Conservation (phyloP, 2,329 filamentous ascomycete species). For the Parascedosporium putredinis region DNA sequence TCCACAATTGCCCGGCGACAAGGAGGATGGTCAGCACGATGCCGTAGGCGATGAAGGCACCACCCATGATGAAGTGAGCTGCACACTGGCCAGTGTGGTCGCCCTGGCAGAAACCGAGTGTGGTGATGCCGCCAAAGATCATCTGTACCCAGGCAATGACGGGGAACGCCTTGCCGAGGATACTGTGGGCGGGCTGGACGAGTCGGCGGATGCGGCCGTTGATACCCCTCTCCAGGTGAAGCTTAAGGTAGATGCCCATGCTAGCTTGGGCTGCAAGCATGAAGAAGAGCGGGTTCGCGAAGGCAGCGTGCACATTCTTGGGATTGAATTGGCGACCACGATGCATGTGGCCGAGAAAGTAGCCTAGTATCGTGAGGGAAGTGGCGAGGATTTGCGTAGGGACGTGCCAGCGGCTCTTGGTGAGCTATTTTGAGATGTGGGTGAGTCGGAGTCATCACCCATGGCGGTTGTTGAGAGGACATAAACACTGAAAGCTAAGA, state of each 20-base stretch:
- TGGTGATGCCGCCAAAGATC: constrained; percentile 88
- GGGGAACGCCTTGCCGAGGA: constrained; percentile 81
- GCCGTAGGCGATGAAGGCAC: constrained; percentile 90
- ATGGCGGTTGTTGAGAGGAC: too few relatives aligned
- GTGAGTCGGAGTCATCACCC: too few relatives aligned
- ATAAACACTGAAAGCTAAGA: too few relatives aligned
- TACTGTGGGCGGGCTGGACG: constrained; percentile 63
- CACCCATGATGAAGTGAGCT: constrained; percentile 98
- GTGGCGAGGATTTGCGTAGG: constrained; percentile 71
- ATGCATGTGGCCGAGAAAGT: constrained; percentile 85
- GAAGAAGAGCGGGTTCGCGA: constrained; percentile 72
- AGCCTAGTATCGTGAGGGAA: constrained; percentile 67
- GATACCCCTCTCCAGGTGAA: constrained; percentile 79
- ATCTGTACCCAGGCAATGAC: constrained; percentile 86
- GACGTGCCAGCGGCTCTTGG: constrained; percentile 88
- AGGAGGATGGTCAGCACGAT: constrained; percentile 78
- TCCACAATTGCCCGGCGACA: constrained; percentile 79
- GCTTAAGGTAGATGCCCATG: constrained; percentile 75
- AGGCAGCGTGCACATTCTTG: constrained; percentile 67
- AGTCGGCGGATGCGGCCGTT: constrained; percentile 65
- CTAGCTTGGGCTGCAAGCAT: constrained; percentile 67
- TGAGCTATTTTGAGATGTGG: constrained; percentile 47
- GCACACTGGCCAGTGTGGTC: constrained; percentile 88
- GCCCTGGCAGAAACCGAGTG: constrained; percentile 82
- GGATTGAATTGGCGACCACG: constrained; percentile 74